Evolutionary conservation across 192 early-diverging fungal species (phyloP), one percentile per base, ranked within the genome.

Genomic region (Radiomyces spectabilis): DNA sequence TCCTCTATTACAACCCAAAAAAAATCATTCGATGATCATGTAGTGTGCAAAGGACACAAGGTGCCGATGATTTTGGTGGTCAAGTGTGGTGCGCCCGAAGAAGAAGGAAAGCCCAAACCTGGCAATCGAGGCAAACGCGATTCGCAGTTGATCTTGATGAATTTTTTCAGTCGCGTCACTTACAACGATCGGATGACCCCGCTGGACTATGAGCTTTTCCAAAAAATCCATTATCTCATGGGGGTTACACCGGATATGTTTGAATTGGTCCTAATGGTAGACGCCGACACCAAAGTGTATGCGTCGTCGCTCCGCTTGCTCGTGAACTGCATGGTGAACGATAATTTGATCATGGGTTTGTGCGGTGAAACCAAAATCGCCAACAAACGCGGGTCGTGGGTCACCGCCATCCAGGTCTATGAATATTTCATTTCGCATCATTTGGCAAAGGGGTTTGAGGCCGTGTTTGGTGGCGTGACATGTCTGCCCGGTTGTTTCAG

Each of bases 351-450:
- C 63, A 96, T 98, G 89, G 95, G 95, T 5, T 74, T 96, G 29
- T 98, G 95, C 65, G 95, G 95, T 34, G 95, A 98, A 67, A 98
- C 95, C 34, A 83, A 92, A 67, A 96, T 98, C 58, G 91, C 86
- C 43, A 98, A 98, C 79, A 94, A 96, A 71, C 72, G 76, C 19
- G 86, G 87, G 54, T 85, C 84, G 8, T 88, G 88, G 87, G 89
- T 93, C 1, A 93, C 93, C 0, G 78, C 78, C n/a, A 98, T 98
- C 61, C 94, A 96, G 69, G 95, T 98, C 5, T 98, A 91, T 59
- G 95, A 98, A 76, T 98, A 98, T 75, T 98, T 92, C 65, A 97
- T 95, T 51, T 93, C 91, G 33, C 95, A 98, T 63, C 93, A 98
- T 66, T 77, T 97, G 55, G 83, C 84, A 47, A 92, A 94, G 65